A percentile compares a stretch with the other conserved stretches of the same genome.
These are phyloP conservation scores for Elaeis guineensis DNA, from an alignment of 176 grass and related monocot genomes.

Conservation along the genomic window DNA sequence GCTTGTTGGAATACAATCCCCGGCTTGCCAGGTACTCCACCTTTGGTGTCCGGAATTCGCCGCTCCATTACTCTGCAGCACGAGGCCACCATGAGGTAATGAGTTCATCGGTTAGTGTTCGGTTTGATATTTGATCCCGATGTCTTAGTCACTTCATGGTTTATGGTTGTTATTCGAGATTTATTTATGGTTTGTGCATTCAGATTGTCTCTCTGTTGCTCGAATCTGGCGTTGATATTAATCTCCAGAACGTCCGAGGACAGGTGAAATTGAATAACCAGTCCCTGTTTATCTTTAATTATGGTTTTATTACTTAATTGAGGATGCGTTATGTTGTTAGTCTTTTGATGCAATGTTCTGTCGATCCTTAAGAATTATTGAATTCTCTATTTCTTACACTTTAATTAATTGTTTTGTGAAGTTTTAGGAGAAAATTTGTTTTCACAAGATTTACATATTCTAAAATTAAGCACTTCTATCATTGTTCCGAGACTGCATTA, in stretches of 20 bases:
- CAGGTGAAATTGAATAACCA: neutral
- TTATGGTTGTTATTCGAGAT: slow-evolving; percentile 12
- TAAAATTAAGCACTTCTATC: too few relatives aligned
- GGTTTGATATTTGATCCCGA: neutral
- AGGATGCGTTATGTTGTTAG: too few relatives aligned
- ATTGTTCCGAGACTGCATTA: neutral
- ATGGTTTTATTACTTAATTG: too few relatives aligned
- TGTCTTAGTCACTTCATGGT: neutral
- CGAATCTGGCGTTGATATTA: slow-evolving; percentile 10
- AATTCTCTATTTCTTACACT: too few relatives aligned
- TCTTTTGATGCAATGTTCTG: neutral
- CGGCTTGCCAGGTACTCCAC: slow-evolving; percentile 42
- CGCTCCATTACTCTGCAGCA: slow-evolving; percentile 11
- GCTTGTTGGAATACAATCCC: slow-evolving; percentile 83
- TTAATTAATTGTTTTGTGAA: too few relatives aligned
- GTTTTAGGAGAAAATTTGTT: too few relatives aligned
- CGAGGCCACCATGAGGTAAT: slow-evolving; percentile 7
- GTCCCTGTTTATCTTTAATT: too few relatives aligned
- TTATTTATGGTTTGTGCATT: slow-evolving; percentile 8
- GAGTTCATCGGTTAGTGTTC: neutral
- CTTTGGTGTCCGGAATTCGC: slow-evolving; percentile 5
- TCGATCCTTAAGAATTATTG: neutral
- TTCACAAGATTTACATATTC: too few relatives aligned
- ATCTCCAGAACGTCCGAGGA: slow-evolving; percentile 4
- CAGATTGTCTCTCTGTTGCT: slow-evolving; percentile 15